phyloP scores from a whole-genome alignment of 441 rosid species.

The Geranium incanum region DNA sequence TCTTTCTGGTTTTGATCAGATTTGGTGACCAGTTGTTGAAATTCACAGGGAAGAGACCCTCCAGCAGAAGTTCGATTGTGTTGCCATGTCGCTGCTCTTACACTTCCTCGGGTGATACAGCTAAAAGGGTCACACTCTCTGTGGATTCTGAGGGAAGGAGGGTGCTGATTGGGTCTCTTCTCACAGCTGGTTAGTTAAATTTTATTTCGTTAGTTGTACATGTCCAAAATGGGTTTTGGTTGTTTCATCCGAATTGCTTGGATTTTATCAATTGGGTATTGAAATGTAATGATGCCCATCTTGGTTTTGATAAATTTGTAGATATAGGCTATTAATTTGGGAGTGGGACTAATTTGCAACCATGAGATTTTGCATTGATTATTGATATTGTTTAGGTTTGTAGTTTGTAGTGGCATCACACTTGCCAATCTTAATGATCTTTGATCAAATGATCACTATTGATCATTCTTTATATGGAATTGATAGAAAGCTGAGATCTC shows the following conservation, averaged over 20 bases:
- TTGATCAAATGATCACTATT: not conserved
- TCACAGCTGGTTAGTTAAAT: conserved; percentile 42
- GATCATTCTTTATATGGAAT: not conserved
- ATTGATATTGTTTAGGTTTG: too few relatives aligned
- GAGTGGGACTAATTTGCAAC: not conserved
- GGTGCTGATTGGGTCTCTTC: conserved; percentile 48
- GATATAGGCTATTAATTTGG: not conserved
- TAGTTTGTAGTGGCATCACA: not conserved
- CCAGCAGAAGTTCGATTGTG: conserved; percentile 18
- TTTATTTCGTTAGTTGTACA: not conserved
- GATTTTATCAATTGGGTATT: not conserved
- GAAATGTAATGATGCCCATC: not conserved
- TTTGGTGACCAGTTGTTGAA: not conserved
- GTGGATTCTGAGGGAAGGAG: conserved; percentile 45
- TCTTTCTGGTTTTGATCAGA: not conserved
- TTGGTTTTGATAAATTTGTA: too few relatives aligned
- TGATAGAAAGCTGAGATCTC: not conserved
- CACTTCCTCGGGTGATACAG: conserved; percentile 32
- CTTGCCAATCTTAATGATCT: not conserved
- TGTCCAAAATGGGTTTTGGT: not conserved
- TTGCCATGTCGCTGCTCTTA: conserved; percentile 38
- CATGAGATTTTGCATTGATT: too few relatives aligned
- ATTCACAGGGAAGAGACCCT: conserved; percentile 36
- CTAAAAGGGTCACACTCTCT: conserved; percentile 23
- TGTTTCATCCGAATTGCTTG: not conserved